Conservation (phyloP, 352 stramenopile species). For the Phytophthora aleatoria region DNA sequence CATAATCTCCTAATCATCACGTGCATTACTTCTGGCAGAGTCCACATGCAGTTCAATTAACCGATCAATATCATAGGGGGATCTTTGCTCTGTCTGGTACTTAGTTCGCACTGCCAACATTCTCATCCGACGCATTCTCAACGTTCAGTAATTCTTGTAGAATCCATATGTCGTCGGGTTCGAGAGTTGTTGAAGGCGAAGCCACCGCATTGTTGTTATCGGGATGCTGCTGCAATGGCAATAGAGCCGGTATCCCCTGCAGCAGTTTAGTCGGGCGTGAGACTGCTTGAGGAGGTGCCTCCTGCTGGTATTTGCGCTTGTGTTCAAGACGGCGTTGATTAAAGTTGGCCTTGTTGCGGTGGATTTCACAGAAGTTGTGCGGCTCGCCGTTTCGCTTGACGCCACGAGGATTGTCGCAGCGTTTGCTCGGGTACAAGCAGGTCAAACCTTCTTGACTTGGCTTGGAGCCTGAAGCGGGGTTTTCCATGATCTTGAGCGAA, state of each 20-base stretch:
- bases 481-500: conserved; percentile 2
- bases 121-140: not conserved
- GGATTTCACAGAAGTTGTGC: conserved; percentile 22
- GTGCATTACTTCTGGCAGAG: no score
- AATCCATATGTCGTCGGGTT: conserved; percentile 20
- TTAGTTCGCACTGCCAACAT: not conserved
- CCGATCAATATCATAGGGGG: no score
- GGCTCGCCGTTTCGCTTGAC: conserved; percentile 49
- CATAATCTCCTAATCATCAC: no score
- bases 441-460: not conserved
- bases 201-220: not conserved
- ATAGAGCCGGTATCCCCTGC: not conserved
- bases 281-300: not conserved
- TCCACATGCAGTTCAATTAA: no score
- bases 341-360: conserved; percentile 35
- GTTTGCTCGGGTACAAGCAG: conserved; percentile 41
- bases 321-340: conserved; percentile 24
- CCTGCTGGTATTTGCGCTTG: conserved; percentile 7
- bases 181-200: conserved; percentile 3
- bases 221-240: not conserved
- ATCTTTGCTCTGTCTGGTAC: no score
- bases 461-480: not conserved
- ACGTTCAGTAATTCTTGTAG: conserved; percentile 17
- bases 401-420: conserved; percentile 41
- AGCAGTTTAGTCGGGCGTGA: not conserved